Base-by-base conservation (phyloP, 768 basidiomycete species). In the Kwoniella sp. region DNA sequence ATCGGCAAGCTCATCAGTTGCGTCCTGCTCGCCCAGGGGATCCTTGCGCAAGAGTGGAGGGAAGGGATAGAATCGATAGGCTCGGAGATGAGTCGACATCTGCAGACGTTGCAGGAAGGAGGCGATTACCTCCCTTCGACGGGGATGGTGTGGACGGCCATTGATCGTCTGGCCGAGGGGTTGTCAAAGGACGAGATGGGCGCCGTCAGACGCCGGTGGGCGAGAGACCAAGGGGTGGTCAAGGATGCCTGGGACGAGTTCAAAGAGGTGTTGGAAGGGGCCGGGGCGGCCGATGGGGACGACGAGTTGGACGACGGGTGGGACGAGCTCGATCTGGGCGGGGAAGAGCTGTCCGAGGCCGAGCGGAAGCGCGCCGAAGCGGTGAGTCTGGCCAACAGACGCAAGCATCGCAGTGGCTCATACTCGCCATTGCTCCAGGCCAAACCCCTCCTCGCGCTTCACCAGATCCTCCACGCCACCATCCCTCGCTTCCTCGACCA, bases 221-320 rank as follows among this genome's bases (percentile, higher is more conserved):
- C 54, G 27, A 12, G 7, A 17, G 60, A 70, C 23, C 51, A 50
- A 17, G 57, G 56, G 33, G 47, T 61, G 7, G 49, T 70, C 5
- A 65, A 59, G 36, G 69, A 70, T 46, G 69, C 65, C 26, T 70
- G 69, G 69, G 40, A 37, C 20, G 69, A 70, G 45, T 70, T 63
- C 48, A 62, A 62, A 52, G 69, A 63, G 27, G 54, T 61, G 20
- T 26, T 70, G 12, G 69, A 67, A 15, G 59, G 37, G n/a, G 26
- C 25, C 15, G 49, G 44, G 12, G 27, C 59, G 22, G 60, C 56
- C 7, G 38, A 59, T 10, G 37, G 26, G 6, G 55, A 50, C 7
- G 57, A 50, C 12, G 47, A 49, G 42, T 53, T 53, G 3, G 59
- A 46, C 12, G 60, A 56, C 43, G 50, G 37, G 11, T 63, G 55